Percentiles rank a stretch among this genome's conserved stretches.
These are phyloP conservation scores for Francoa sonchifolia DNA, from an alignment of 441 rosid genomes.

Conservation along the genomic window DNA sequence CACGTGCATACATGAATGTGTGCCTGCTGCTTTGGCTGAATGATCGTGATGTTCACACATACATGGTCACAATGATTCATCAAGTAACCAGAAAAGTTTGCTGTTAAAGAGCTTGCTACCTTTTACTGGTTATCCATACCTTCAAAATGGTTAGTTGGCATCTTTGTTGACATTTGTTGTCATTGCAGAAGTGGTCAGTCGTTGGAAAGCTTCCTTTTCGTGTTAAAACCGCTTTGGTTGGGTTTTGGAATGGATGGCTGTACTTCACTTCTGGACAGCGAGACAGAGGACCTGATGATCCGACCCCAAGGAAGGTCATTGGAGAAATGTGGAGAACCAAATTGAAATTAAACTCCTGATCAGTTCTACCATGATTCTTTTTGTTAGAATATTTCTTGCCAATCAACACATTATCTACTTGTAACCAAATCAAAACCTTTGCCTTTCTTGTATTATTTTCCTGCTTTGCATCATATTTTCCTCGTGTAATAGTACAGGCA, in stretches of 20 bases:
- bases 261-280: conserved; percentile 94
- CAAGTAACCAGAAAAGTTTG: too few relatives aligned
- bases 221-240: conserved; percentile 80
- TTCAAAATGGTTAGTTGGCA: too few relatives aligned
- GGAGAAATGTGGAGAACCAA: conserved; percentile 92
- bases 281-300: conserved; percentile 79
- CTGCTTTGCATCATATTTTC: too few relatives aligned
- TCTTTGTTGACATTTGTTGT: too few relatives aligned
- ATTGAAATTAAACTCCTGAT: conserved; percentile 36
- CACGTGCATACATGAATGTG: too few relatives aligned
- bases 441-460: not conserved
- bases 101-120: too few relatives aligned
- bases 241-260: conserved; percentile 68
- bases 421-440: not conserved
- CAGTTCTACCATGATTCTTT: conserved; percentile 3
- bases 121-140: too few relatives aligned
- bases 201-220: conserved; percentile 80
- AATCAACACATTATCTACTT: not conserved
- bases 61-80: too few relatives aligned
- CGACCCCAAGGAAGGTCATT: conserved; percentile 63
- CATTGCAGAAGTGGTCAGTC: conserved; percentile 76
- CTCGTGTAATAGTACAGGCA: too few relatives aligned
- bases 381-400: conserved; percentile 3
- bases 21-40: too few relatives aligned
- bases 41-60: too few relatives aligned